Percentiles rank a stretch among this genome's conserved stretches.
phyloP scores from a whole-genome alignment of 768 basidiomycete genomes.

The Tricholoma sp. region DNA sequence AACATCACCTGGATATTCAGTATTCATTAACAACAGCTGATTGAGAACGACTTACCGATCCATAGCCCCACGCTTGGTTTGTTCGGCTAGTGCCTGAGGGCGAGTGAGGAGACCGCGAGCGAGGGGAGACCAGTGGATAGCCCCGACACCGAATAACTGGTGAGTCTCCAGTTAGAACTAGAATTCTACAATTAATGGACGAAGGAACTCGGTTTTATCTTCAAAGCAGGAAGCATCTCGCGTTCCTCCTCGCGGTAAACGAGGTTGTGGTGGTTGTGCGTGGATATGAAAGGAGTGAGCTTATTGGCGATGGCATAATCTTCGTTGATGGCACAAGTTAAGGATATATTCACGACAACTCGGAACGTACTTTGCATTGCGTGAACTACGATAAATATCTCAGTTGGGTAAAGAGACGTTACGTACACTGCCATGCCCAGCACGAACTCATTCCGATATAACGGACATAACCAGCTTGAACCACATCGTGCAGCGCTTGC shows the following conservation, averaged over 20 bases:
- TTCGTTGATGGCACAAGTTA: constrained; percentile 12
- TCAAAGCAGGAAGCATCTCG: constrained; percentile 47
- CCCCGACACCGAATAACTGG: too few relatives aligned
- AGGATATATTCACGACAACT: neutral
- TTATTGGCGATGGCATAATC: constrained; percentile 58
- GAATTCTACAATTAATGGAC: constrained; percentile 47
- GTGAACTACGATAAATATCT: constrained; percentile 43
- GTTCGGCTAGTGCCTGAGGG: neutral
- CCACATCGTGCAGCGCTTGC: constrained; percentile 64
- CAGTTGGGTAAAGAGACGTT: too few relatives aligned
- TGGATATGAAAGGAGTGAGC: too few relatives aligned
- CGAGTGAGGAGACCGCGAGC: too few relatives aligned
- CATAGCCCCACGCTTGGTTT: constrained; percentile 34
- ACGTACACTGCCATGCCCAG: too few relatives aligned
- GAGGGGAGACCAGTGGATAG: too few relatives aligned
- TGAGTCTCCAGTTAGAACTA: neutral
- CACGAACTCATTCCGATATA: too few relatives aligned
- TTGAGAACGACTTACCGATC: constrained; percentile 26
- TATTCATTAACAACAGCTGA: neutral
- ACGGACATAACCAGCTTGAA: too few relatives aligned
- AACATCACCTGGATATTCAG: too few relatives aligned
- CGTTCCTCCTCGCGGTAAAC: constrained; percentile 63
- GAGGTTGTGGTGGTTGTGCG: constrained; percentile 49
- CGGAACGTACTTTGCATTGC: constrained; percentile 44
- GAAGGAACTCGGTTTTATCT: too few relatives aligned